Evolutionary conservation across 352 stramenopile genomes (phyloP).

Genomic region (Phytophthora macrochlamydospora): DNA sequence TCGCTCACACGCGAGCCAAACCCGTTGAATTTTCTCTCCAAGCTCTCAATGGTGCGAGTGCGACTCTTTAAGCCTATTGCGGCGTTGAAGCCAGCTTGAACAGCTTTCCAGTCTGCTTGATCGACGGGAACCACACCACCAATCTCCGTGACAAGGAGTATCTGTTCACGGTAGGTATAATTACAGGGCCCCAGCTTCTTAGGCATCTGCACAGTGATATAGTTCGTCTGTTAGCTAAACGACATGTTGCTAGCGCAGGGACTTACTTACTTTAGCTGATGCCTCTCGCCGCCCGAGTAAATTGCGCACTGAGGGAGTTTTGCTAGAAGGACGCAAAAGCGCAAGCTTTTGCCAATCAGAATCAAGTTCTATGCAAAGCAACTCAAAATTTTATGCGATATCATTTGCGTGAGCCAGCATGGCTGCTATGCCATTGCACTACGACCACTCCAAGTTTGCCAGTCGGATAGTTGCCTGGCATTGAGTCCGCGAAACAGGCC

Average conservation of each 20-base stretch:
- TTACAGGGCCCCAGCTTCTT: neutral
- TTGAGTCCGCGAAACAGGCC: neutral
- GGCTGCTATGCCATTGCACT: neutral
- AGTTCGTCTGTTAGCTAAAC: neutral
- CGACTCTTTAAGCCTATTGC: neutral
- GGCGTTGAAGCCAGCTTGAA: neutral
- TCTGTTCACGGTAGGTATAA: neutral
- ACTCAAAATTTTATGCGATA: neutral
- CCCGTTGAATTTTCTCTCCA: neutral
- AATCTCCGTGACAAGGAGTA: neutral
- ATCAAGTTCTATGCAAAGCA: neutral
- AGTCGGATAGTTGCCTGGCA: neutral
- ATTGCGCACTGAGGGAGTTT: neutral
- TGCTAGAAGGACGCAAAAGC: too few species aligned
- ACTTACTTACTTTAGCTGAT: neutral
- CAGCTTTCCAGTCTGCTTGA: neutral
- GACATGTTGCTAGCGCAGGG: neutral
- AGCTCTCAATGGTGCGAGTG: neutral
- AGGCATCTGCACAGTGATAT: neutral
- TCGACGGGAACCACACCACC: neutral
- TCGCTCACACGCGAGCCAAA: neutral
- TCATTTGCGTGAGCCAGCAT: neutral
- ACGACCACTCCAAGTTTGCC: neutral
- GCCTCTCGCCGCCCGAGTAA: neutral
- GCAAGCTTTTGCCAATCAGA: too few species aligned